Evolutionary conservation across 176 grass and related monocot genomes (phyloP), one percentile per base, ranked within the genome.

Genomic region (Oryza australiensis): DNA sequence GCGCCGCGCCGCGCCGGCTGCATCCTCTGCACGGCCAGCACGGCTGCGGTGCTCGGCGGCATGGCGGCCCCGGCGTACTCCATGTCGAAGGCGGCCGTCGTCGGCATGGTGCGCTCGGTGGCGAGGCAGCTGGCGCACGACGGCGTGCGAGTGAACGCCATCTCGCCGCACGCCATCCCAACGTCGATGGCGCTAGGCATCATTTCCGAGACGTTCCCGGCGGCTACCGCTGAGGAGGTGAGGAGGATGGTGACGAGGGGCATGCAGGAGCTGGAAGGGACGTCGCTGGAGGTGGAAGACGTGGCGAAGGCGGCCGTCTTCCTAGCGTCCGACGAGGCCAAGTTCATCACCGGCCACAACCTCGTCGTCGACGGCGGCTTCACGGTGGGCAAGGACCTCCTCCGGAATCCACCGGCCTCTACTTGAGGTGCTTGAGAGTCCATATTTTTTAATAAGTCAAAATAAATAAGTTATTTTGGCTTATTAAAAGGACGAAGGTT

Each of bases 281-380:
- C 66, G 4, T 81, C 10, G 65, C 90, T 89, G 14, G 78, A 89
- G 46, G 60, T 13, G 26, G 73, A 82, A 20, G 91, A 97, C 76
- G 26, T 91, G 5, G 91, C 84, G 0, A 82, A 70, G 2, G 91
- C 88, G 1, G 94, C 91, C 32, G 43, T 91, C 2, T 93, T 64
- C 68, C 80, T 97, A 26, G 88, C 86, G 7, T 97, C 94, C 5
- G 91, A 97, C 37, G 88, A 97, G 6, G 83, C 88, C 0, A 97
- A 85, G 76, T 91, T 83, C 64, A 66, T 93, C 0, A 91, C 68
- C 3, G 88, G 91, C 1, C 94, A 93, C 18, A 93, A 97, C 80
- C 86, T 97, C 9, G 49, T 93, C 70, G 84, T 97, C 2, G 94
- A 97, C 64, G 91, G 88, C 9, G 84, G 78, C 11, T 89, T 34